Percentiles rank a stretch among this genome's conserved stretches.
Evolutionary conservation across 2,329 filamentous ascomycete genomes (phyloP).

Genomic region (Aspergillus calidoustus): DNA sequence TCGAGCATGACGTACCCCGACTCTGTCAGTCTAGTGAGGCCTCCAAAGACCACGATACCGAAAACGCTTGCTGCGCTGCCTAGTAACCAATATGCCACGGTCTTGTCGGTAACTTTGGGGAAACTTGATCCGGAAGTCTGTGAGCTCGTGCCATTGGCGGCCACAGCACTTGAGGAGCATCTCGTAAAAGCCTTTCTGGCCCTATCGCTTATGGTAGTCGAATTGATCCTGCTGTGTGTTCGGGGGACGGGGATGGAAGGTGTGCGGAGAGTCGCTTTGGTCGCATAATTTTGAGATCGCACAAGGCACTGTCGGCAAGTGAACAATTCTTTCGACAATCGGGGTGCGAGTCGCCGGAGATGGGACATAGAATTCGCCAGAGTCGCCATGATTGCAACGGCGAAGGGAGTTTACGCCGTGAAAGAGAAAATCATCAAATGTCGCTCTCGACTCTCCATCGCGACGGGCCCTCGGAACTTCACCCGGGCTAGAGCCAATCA

Average conservation of each 20-base stretch:
- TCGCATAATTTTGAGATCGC: slow-evolving; percentile 35
- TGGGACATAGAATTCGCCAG: slow-evolving; percentile 36
- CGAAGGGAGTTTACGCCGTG: slow-evolving; percentile 8
- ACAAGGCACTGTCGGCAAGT: slow-evolving; percentile 47
- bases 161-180: slow-evolving; percentile 27
- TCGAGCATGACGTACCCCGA: slow-evolving; percentile 68
- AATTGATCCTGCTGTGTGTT: slow-evolving; percentile 32
- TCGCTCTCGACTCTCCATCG: slow-evolving; percentile 2
- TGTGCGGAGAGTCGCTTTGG: slow-evolving; percentile 36
- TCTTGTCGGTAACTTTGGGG: slow-evolving; percentile 70
- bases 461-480: slow-evolving; percentile 20
- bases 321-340: slow-evolving; percentile 45
- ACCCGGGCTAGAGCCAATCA: slow-evolving; percentile 26
- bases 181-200: slow-evolving; percentile 36
- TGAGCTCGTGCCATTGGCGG: slow-evolving; percentile 27
- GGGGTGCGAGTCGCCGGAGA: slow-evolving; percentile 41
- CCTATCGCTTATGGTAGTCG: slow-evolving; percentile 28
- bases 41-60: slow-evolving; percentile 94
- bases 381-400: slow-evolving; percentile 37
- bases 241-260: slow-evolving; percentile 36
- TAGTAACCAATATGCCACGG: slow-evolving; percentile 89
- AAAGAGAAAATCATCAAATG: slow-evolving; percentile 8
- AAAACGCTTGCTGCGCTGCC: slow-evolving; percentile 93
- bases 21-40: slow-evolving; percentile 90
- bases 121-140: slow-evolving; percentile 46